Evolutionary conservation across 164 flowering plant genomes (phyloP).

Genomic region (Aristolochia fimbriata): DNA sequence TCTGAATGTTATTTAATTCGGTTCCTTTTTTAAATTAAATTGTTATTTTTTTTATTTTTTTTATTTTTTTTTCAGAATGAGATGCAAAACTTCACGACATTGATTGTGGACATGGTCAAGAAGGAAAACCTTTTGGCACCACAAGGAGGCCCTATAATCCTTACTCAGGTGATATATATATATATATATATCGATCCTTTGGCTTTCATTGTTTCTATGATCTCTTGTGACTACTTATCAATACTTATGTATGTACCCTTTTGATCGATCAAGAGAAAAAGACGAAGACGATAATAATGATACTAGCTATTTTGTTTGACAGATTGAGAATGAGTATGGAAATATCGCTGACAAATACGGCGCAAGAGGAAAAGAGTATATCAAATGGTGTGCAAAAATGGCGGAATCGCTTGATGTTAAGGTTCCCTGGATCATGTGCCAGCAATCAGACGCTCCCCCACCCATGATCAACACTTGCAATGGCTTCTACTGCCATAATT

Average conservation of each 20-base stretch:
- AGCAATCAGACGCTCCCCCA: slow-evolving; percentile 35
- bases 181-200: no score
- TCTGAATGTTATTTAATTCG: no score
- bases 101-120: slow-evolving; percentile 10
- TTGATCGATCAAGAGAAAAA: slow-evolving; percentile 27
- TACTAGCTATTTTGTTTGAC: slow-evolving; percentile 1
- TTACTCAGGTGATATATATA: slow-evolving; percentile 14
- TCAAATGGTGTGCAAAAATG: slow-evolving; percentile 39
- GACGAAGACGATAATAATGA: no score
- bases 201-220: no score
- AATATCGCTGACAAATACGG: slow-evolving; percentile 20
- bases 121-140: slow-evolving; percentile 8
- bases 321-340: slow-evolving; percentile 50
- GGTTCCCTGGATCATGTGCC: slow-evolving; percentile 57
- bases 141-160: slow-evolving; percentile 13
- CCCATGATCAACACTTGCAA: slow-evolving; percentile 66
- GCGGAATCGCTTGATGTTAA: slow-evolving; percentile 22
- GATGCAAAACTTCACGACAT: slow-evolving; percentile 10
- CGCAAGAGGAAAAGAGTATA: slow-evolving; percentile 23
- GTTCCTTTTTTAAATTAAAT: neutral
- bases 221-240: no score
- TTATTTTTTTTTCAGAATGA: slow-evolving; percentile 6
- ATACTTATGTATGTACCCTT: no score
- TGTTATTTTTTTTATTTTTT: no score
- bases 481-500: slow-evolving; percentile 51